Conservation (phyloP, 2,329 filamentous ascomycete genomes). For the Didymella arachidicola region DNA sequence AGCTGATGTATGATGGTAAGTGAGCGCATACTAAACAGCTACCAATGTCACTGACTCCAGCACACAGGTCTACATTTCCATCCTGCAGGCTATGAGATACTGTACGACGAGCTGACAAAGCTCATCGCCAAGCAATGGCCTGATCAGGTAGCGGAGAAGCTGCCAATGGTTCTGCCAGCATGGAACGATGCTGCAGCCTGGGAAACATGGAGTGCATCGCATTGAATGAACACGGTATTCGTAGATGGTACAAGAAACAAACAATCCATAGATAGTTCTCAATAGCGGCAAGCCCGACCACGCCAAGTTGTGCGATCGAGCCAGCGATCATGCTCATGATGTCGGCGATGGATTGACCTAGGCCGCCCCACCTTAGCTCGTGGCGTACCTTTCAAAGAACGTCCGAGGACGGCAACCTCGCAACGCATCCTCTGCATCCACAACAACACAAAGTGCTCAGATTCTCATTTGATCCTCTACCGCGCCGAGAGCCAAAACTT, state of each 20-base stretch:
- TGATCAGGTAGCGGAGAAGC: conserved; percentile 61
- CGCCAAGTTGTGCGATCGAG: background rate
- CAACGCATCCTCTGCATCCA: background rate
- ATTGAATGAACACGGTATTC: background rate
- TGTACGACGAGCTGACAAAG: conserved; percentile 63
- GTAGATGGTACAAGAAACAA: background rate
- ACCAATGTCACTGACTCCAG: conserved; percentile 18
- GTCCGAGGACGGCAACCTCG: conserved; percentile 6
- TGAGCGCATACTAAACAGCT: background rate
- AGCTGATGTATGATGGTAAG: conserved; percentile 65
- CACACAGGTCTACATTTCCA: conserved; percentile 65
- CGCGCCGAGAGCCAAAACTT: background rate
- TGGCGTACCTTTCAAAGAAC: conserved; percentile 10
- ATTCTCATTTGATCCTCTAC: background rate
- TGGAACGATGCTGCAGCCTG: conserved; percentile 58
- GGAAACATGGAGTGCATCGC: conserved; percentile 25
- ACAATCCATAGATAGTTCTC: background rate
- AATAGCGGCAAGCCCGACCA: background rate
- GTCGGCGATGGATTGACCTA: conserved; percentile 7
- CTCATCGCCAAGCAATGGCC: conserved; percentile 62
- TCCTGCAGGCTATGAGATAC: conserved; percentile 62
- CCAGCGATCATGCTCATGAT: conserved; percentile 5
- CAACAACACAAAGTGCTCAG: background rate
- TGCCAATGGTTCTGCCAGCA: conserved; percentile 62
- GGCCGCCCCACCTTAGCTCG: conserved; percentile 9